Conservation (phyloP, 2,329 filamentous ascomycete species). For the Leptographium lundbergii region DNA sequence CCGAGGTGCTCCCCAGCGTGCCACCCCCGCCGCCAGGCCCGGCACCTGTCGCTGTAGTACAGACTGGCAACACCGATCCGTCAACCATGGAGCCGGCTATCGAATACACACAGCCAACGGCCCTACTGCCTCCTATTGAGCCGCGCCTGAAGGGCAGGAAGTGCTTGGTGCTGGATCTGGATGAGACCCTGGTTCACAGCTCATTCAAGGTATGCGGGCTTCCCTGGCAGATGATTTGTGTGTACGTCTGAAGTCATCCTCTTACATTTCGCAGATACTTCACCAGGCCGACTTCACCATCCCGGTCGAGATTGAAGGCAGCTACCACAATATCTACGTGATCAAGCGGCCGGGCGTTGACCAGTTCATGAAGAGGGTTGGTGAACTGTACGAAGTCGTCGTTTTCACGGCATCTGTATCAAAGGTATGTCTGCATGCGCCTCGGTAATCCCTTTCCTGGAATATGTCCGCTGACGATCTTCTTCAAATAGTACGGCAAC, state of each 20-base stretch:
- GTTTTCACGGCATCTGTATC: constrained; percentile 98
- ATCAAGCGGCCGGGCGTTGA: constrained; percentile 99
- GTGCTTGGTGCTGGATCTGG: constrained; percentile 86
- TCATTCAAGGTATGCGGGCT: constrained; percentile 73
- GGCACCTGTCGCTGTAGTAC: constrained; percentile 19
- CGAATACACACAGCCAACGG: constrained; percentile 37
- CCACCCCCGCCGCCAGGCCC: constrained; percentile 36
- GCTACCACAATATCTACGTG: constrained; percentile 98
- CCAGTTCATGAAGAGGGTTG: constrained; percentile 96
- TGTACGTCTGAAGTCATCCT: neutral
- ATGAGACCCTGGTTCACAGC: constrained; percentile 95
- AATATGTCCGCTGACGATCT: constrained; percentile 7
- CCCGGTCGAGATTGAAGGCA: constrained; percentile 95
- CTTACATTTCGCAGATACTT: constrained; percentile 53
- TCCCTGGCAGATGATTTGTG: no score
- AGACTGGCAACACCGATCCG: constrained; percentile 11
- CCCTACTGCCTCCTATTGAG: constrained; percentile 68
- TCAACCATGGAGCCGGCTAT: constrained; percentile 14
- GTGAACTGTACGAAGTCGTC: constrained; percentile 95
- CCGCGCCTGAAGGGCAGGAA: constrained; percentile 78
- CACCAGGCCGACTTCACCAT: constrained; percentile 99
- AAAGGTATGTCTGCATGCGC: constrained; percentile 50
- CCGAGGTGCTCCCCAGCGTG: constrained; percentile 27
- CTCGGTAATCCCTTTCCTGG: neutral
- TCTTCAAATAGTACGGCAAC: constrained; percentile 65